Percentiles rank a stretch among this genome's conserved stretches.
phyloP scores from a whole-genome alignment of 306 rosid genomes.

The Cyclanthera cordifolia region DNA sequence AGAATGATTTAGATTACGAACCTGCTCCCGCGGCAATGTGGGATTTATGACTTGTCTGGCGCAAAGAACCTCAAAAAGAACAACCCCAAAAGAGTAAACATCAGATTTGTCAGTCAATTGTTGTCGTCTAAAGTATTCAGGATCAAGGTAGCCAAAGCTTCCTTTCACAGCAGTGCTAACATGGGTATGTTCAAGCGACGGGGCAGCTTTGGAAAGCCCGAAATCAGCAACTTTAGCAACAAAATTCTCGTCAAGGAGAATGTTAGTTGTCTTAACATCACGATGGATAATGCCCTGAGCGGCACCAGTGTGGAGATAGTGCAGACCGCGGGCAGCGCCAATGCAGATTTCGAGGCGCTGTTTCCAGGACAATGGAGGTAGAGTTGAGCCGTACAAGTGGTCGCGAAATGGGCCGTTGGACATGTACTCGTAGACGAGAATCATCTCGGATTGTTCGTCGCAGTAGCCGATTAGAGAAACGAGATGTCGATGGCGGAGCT shows the following conservation, averaged over 20 bases:
- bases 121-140: conserved; percentile 62
- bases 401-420: conserved; percentile 70
- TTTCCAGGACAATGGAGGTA: conserved; percentile 57
- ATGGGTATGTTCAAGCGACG: conserved; percentile 44
- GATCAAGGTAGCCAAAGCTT: conserved; percentile 85
- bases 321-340: conserved; percentile 76
- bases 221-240: conserved; percentile 75
- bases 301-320: conserved; percentile 87
- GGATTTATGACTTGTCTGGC: conserved; percentile 49
- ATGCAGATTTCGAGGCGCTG: conserved; percentile 74
- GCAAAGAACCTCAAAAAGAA: conserved; percentile 57
- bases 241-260: conserved; percentile 63
- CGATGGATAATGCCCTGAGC: conserved; percentile 66
- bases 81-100: conserved; percentile 81
- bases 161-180: conserved; percentile 93
- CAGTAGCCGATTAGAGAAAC: conserved; percentile 72
- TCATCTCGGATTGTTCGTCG: conserved; percentile 70
- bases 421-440: conserved; percentile 80
- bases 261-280: conserved; percentile 80
- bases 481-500: conserved; percentile 77
- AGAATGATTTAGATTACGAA: neutral
- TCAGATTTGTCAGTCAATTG: conserved; percentile 73
- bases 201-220: conserved; percentile 60
- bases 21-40: conserved; percentile 38
- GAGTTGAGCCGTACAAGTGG: conserved; percentile 46